Evolutionary conservation across 2,329 filamentous ascomycete genomes (phyloP).

Genomic region (Falciphora oryzae): DNA sequence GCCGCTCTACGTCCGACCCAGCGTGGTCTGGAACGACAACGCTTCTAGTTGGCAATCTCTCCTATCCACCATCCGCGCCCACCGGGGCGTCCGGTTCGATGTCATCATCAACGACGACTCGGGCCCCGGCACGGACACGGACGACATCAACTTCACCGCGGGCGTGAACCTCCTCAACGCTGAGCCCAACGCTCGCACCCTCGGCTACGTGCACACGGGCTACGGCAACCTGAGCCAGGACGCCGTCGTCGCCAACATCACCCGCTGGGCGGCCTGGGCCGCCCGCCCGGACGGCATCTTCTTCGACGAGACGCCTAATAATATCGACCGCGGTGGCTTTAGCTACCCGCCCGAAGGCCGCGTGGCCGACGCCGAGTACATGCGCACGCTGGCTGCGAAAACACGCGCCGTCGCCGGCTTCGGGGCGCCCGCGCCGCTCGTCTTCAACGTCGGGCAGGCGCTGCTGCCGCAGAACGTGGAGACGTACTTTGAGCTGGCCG

Average conservation of each 20-base stretch:
- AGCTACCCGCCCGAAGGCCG: too few species aligned
- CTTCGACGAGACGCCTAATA: constrained; percentile 16
- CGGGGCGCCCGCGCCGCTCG: background rate
- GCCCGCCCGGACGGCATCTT: constrained; percentile 17
- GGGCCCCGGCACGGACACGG: constrained; percentile 13
- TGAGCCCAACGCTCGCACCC: constrained; percentile 13
- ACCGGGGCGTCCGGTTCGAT: constrained; percentile 16
- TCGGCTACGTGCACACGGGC: constrained; percentile 16
- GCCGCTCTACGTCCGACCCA: constrained; percentile 18
- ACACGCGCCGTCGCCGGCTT: background rate
- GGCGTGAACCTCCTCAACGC: constrained; percentile 9
- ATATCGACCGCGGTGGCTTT: too few species aligned
- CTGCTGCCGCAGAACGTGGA: background rate
- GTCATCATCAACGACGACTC: constrained; percentile 17
- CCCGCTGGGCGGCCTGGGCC: constrained; percentile 15
- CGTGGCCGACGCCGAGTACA: background rate
- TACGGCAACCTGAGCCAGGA: constrained; percentile 8
- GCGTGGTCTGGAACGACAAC: constrained; percentile 8
- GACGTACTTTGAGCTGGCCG: constrained; percentile 6
- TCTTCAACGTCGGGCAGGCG: constrained; percentile 10
- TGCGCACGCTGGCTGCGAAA: background rate
- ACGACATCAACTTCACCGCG: constrained; percentile 12
- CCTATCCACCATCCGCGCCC: constrained; percentile 13
- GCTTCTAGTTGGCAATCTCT: constrained; percentile 16
- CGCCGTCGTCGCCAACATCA: constrained; percentile 10